Conservation (phyloP, 1,284 basidiomycete genomes). For the Bondarzewia mesenterica region DNA sequence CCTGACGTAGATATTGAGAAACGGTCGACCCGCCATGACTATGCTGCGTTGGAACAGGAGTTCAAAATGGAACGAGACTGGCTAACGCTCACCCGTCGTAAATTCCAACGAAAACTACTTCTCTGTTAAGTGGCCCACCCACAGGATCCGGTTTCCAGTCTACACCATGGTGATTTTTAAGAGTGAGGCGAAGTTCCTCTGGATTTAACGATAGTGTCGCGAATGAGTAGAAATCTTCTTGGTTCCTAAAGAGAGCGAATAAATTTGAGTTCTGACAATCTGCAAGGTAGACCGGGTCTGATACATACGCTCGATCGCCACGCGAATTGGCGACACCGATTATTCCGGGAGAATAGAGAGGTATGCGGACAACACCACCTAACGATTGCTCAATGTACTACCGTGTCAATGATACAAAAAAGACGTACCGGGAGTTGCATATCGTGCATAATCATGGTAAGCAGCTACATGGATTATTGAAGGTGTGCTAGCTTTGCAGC, state of each 20-base stretch:
- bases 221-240: slow-evolving; percentile 81
- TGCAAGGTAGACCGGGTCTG: background rate
- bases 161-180: slow-evolving; percentile 52
- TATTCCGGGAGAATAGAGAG: slow-evolving; percentile 43
- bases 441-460: slow-evolving; percentile 69
- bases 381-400: background rate
- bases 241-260: slow-evolving; percentile 34
- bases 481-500: background rate
- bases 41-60: slow-evolving; percentile 7
- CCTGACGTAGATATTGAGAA: slow-evolving; percentile 53
- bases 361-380: slow-evolving; percentile 32
- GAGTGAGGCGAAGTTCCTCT: slow-evolving; percentile 58
- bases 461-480: slow-evolving; percentile 3
- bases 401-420: background rate
- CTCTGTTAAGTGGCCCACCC: slow-evolving; percentile 54
- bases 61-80: background rate
- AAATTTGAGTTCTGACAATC: background rate
- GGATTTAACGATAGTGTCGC: slow-evolving; percentile 68
- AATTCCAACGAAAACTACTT: slow-evolving; percentile 80
- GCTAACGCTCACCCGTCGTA: slow-evolving; percentile 66
- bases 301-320: slow-evolving; percentile 59
- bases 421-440: slow-evolving; percentile 43
- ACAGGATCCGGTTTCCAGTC: slow-evolving; percentile 67
- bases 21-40: slow-evolving; percentile 27
- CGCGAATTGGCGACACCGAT: slow-evolving; percentile 72